A percentile compares a stretch with the other conserved stretches of the same genome.
Conservation (phyloP, 495 filamentous ascomycete species). For the Cladorrhinum samala region DNA sequence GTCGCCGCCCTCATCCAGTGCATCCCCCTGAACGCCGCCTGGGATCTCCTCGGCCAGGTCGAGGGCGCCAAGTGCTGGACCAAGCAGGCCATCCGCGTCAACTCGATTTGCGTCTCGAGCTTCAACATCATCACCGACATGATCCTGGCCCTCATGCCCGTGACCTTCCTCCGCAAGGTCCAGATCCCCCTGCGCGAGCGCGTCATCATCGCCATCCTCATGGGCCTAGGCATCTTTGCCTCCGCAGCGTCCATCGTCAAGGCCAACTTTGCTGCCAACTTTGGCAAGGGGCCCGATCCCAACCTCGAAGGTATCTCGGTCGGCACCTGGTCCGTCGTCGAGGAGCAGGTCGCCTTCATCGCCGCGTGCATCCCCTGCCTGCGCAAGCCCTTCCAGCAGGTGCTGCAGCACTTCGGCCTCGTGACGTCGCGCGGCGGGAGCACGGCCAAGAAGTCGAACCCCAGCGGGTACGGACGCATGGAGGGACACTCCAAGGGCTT, state of each 20-base stretch:
- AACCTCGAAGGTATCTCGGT: constrained; percentile 15
- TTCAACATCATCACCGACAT: constrained; percentile 20
- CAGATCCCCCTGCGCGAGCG: constrained; percentile 17
- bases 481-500: neutral
- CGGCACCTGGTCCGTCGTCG: constrained; percentile 14
- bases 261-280: constrained; percentile 12
- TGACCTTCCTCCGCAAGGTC: constrained; percentile 13
- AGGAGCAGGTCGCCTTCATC: constrained; percentile 18
- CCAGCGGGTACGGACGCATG: constrained; percentile 3
- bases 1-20: constrained; percentile 9
- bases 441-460: too few relatives aligned
- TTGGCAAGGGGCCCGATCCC: constrained; percentile 9
- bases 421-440: too few relatives aligned
- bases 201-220: constrained; percentile 15
- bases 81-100: constrained; percentile 8
- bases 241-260: constrained; percentile 16
- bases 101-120: constrained; percentile 12
- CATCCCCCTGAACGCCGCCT: constrained; percentile 12
- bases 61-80: constrained; percentile 10
- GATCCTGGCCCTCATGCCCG: constrained; percentile 15
- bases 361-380: constrained; percentile 15
- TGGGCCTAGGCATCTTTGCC: constrained; percentile 17
- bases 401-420: constrained; percentile 9
- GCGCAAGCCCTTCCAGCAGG: constrained; percentile 12
- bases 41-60: constrained; percentile 12